Base-by-base conservation (phyloP, 2,329 filamentous ascomycete species). In the Colletotrichum tabaci region DNA sequence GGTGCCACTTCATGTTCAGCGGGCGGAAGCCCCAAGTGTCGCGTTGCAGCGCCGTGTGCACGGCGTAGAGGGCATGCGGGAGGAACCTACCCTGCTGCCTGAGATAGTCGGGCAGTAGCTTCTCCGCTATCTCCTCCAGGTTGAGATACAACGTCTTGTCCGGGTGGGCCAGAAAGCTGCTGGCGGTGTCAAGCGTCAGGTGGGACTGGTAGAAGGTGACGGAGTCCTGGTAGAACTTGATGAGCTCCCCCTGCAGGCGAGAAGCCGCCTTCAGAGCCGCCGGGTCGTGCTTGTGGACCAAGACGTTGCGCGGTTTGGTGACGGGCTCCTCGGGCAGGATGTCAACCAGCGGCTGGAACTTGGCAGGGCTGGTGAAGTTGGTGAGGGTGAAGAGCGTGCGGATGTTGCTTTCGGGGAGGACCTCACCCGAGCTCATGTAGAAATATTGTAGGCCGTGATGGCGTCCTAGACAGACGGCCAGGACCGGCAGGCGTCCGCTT, bases 11-110 rank as follows among this genome's bases (percentile, higher is more conserved):
- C 73, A 87, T 76, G 80, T 86, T 79, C 78, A 88, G 73, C 2
- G 86, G 83, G 2, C 86, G 85, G 77, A 95, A 93, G 38, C 85
- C 88, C 64, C 90, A 84, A 10, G 91, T 89, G 71, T 91, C 87
- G 50, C 86, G 84, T 30, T 86, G 79, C 9, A 96, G 78, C 10
- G 91, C 87, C 67, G 88, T 88, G 74, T 94, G 91, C 8, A 95
- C 89, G 4, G 93, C 93, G 76, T 94, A 93, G 6, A 94, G 80
- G 10, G 87, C 86, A 38, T 85, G 76, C 1, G 85, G 74, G 0
- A 86, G 81, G 64, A 87, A 86, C 12, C 79, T 81, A 1, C 79
- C 80, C 26, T 79, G 77, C 1, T 74, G 71, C 69, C 81, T 83
- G 49, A 81, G 76, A 12, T 79, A 76, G 10, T 76, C 71, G 2